Conservation (phyloP, 768 basidiomycete species). For the Phanerodontia chrysosporium region DNA sequence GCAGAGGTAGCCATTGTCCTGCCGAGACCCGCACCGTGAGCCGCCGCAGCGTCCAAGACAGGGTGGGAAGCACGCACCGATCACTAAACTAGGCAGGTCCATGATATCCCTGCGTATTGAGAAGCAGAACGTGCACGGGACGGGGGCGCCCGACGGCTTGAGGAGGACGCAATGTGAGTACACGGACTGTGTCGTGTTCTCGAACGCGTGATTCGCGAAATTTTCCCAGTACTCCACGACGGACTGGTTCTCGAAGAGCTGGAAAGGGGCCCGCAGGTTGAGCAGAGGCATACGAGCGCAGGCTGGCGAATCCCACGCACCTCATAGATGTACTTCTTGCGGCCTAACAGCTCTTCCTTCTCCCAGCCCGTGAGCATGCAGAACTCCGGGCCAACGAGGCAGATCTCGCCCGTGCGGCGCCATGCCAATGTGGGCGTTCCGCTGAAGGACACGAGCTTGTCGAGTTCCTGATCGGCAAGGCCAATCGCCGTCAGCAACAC, state of each 20-base stretch:
- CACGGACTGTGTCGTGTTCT: slow-evolving; percentile 94
- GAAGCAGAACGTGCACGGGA: slow-evolving; percentile 93
- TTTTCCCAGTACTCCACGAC: slow-evolving; percentile 96
- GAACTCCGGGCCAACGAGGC: slow-evolving; percentile 94
- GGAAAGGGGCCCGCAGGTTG: not conserved
- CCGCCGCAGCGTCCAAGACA: not conserved
- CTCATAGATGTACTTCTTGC: slow-evolving; percentile 64
- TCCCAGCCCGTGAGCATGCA: slow-evolving; percentile 91
- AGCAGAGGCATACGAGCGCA: not conserved
- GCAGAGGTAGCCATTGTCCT: slow-evolving; percentile 87
- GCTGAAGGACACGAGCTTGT: slow-evolving; percentile 94
- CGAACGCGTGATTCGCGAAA: slow-evolving; percentile 95
- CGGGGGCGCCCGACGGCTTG: slow-evolving; percentile 77
- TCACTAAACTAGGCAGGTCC: slow-evolving; percentile 84
- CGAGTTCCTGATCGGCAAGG: slow-evolving; percentile 66
- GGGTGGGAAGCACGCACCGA: slow-evolving; percentile 47
- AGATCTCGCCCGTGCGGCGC: slow-evolving; percentile 97
- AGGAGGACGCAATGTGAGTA: slow-evolving; percentile 89
- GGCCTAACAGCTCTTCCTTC: slow-evolving; percentile 69
- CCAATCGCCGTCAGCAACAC: slow-evolving; percentile 6
- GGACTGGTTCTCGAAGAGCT: slow-evolving; percentile 95
- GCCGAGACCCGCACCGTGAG: not conserved
- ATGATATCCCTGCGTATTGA: slow-evolving; percentile 92
- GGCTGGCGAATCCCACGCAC: slow-evolving; percentile 28
- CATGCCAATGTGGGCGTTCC: slow-evolving; percentile 97